A percentile compares a stretch with the other conserved stretches of the same genome.
These are phyloP conservation scores for Exophiala calicioides DNA, from an alignment of 2,329 filamentous ascomycete genomes.

Conservation along the genomic window DNA sequence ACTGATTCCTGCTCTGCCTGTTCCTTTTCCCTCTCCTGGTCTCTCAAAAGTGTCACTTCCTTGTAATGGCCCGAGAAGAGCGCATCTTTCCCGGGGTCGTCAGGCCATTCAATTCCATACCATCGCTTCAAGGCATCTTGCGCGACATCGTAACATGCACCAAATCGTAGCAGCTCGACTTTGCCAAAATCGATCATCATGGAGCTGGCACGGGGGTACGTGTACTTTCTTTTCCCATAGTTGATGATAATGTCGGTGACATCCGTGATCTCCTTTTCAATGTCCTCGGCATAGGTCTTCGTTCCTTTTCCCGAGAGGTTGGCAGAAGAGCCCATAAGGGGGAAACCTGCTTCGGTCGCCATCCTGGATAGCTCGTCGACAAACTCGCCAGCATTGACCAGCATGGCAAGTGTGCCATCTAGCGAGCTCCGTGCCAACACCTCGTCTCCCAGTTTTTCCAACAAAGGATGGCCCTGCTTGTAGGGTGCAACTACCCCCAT, in stretches of 20 bases:
- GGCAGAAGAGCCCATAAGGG: constrained; percentile 36
- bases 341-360: constrained; percentile 26
- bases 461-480: constrained; percentile 30
- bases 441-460: constrained; percentile 25
- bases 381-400: constrained; percentile 34
- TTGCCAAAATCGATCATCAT: constrained; percentile 35
- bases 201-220: constrained; percentile 30
- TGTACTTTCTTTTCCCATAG: constrained; percentile 34
- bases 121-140: constrained; percentile 31
- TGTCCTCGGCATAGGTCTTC: constrained; percentile 35
- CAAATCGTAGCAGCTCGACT: constrained; percentile 32
- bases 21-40: no score
- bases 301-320: constrained; percentile 37
- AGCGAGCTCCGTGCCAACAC: constrained; percentile 26
- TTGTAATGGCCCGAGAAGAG: constrained; percentile 25
- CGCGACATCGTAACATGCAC: constrained; percentile 36
- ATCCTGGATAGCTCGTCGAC: constrained; percentile 34
- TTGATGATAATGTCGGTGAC: constrained; percentile 37
- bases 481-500: constrained; percentile 34
- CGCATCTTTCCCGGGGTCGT: constrained; percentile 26
- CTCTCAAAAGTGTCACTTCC: no score
- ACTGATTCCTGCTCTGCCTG: no score
- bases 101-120: constrained; percentile 25
- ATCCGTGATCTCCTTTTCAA: constrained; percentile 34
- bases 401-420: constrained; percentile 33